phyloP scores from a whole-genome alignment of 441 rosid genomes.

The Sinapis alba region DNA sequence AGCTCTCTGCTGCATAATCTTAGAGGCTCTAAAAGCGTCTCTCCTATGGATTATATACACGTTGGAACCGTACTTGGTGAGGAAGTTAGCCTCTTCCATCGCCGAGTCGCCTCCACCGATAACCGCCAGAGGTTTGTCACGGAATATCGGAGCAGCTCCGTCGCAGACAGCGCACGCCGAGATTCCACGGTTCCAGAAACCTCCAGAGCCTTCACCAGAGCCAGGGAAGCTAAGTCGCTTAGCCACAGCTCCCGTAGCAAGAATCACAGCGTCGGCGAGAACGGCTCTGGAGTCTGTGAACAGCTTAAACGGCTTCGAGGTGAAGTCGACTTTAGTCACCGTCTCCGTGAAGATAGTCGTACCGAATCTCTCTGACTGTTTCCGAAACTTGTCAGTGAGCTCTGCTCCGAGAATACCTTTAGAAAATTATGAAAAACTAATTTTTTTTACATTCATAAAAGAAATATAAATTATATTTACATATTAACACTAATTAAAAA shows the following conservation, averaged over 20 bases:
- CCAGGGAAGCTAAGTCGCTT: constrained; percentile 61
- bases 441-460: not conserved
- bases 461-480: not conserved
- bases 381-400: constrained; percentile 61
- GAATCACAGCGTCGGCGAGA: constrained; percentile 61
- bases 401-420: constrained; percentile 28
- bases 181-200: constrained; percentile 76
- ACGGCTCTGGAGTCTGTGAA: constrained; percentile 57
- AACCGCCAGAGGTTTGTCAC: constrained; percentile 68
- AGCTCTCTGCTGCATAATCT: constrained; percentile 78
- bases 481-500: not conserved
- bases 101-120: constrained; percentile 93
- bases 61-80: constrained; percentile 80
- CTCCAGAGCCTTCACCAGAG: constrained; percentile 49
- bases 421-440: not conserved
- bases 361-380: constrained; percentile 68
- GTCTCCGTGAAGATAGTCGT: constrained; percentile 73
- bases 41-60: constrained; percentile 80
- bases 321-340: constrained; percentile 65
- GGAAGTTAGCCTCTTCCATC: constrained; percentile 83
- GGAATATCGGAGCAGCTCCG: constrained; percentile 82
- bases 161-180: constrained; percentile 91
- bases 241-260: constrained; percentile 83
- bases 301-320: constrained; percentile 56
- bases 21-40: constrained; percentile 81